A percentile compares a stretch with the other conserved stretches of the same genome.
Evolutionary conservation across 208 protist species (phyloP).

Genomic region (Leishmania aethiopica): DNA sequence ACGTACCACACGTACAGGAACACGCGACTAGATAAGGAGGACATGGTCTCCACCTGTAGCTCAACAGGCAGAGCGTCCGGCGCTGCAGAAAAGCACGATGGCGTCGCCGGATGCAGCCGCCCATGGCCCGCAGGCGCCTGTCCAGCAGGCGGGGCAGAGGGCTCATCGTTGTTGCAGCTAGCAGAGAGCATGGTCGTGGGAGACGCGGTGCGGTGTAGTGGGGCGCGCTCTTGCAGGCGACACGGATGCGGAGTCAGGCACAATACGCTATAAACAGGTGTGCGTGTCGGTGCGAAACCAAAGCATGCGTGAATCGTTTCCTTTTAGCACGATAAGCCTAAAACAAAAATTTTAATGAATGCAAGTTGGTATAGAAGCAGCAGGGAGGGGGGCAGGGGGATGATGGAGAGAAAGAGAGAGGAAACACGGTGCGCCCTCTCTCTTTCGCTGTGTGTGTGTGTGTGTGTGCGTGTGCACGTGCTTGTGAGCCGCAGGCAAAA

Average conservation of each 20-base stretch:
- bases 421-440: background rate
- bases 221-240: too few species aligned
- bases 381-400: background rate
- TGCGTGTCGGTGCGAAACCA: background rate
- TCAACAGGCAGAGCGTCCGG: slow-evolving; percentile 29
- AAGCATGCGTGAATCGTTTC: background rate
- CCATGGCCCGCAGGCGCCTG: background rate
- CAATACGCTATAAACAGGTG: background rate
- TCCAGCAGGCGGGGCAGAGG: background rate
- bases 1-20: slow-evolving; percentile 78
- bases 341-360: background rate
- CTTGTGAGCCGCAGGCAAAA: background rate
- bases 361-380: background rate
- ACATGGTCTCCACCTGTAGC: slow-evolving; percentile 81
- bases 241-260: background rate
- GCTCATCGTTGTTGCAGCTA: background rate
- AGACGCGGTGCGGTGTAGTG: background rate
- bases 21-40: slow-evolving; percentile 39
- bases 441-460: background rate
- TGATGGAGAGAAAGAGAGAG: background rate
- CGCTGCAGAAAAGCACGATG: background rate
- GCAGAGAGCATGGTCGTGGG: background rate
- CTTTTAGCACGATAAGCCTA: too few species aligned
- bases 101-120: background rate
- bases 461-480: background rate